Evolutionary conservation across 345 rosid species (phyloP).

Genomic region (Adansonia digitata): DNA sequence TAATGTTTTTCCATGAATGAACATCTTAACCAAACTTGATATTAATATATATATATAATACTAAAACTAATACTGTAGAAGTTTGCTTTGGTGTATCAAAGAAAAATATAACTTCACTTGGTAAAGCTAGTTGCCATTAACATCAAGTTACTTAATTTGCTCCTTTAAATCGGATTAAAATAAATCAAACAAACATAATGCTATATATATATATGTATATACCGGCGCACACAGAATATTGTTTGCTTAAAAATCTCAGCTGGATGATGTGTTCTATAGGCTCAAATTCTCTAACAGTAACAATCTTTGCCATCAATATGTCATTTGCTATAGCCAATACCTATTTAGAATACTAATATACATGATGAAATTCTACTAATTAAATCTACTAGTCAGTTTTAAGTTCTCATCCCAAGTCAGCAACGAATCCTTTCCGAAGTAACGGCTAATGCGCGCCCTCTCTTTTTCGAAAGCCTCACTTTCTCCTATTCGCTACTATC

Average conservation of each 20-base stretch:
- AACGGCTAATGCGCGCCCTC: constrained; percentile 10
- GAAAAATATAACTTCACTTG: neutral
- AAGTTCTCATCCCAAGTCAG: neutral
- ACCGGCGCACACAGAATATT: too few relatives aligned
- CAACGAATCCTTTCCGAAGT: neutral
- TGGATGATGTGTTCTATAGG: too few relatives aligned
- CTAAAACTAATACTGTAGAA: neutral
- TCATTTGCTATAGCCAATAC: too few relatives aligned
- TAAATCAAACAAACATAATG: neutral
- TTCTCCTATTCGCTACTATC: neutral
- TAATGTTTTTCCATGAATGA: neutral
- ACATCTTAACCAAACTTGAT: constrained; percentile 1
- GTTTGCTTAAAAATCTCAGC: neutral
- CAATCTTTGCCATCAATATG: too few relatives aligned
- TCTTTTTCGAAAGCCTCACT: neutral
- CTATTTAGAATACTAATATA: too few relatives aligned
- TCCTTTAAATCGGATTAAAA: neutral
- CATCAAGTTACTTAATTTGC: neutral
- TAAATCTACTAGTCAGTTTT: too few relatives aligned
- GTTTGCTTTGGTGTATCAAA: neutral
- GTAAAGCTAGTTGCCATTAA: neutral
- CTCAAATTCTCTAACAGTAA: too few relatives aligned
- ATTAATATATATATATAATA: neutral
- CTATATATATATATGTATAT: too few relatives aligned
- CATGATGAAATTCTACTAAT: too few relatives aligned